phyloP scores from a whole-genome alignment of 768 basidiomycete species.

The Boletus patriciae region DNA sequence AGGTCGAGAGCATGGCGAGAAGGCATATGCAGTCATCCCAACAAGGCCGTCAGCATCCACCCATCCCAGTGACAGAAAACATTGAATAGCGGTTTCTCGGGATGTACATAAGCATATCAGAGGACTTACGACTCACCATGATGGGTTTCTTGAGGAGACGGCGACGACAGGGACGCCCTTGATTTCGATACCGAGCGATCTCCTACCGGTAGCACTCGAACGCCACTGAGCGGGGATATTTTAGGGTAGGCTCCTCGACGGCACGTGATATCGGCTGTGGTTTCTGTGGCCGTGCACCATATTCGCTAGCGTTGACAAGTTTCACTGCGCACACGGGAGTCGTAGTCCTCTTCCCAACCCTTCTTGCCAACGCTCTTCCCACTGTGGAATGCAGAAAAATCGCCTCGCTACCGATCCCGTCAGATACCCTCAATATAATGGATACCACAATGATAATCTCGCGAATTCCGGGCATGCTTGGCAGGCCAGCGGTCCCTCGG shows the following conservation, averaged over 20 bases:
- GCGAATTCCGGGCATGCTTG: conserved; percentile 17
- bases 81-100: not conserved
- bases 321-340: not conserved
- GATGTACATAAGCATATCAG: not conserved
- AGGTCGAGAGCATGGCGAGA: not conserved
- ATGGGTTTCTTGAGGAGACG: conserved; percentile 30
- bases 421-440: conserved; percentile 20
- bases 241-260: conserved; percentile 24
- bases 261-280: conserved; percentile 24
- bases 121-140: conserved; percentile 32
- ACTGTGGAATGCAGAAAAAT: conserved; percentile 26
- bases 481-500: conserved; percentile 24
- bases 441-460: conserved; percentile 18
- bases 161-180: conserved; percentile 22
- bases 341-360: not conserved
- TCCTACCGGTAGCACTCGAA: not conserved
- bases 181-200: conserved; percentile 20
- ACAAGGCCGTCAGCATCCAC: conserved; percentile 26
- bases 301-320: not conserved
- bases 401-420: conserved; percentile 2
- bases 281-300: conserved; percentile 13
- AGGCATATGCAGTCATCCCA: conserved; percentile 21
- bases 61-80: conserved; percentile 12
- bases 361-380: not conserved
- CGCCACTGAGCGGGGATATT: not conserved